Base-by-base conservation (phyloP, 805 yeast species). In the Wickerhamomyces bovis region DNA sequence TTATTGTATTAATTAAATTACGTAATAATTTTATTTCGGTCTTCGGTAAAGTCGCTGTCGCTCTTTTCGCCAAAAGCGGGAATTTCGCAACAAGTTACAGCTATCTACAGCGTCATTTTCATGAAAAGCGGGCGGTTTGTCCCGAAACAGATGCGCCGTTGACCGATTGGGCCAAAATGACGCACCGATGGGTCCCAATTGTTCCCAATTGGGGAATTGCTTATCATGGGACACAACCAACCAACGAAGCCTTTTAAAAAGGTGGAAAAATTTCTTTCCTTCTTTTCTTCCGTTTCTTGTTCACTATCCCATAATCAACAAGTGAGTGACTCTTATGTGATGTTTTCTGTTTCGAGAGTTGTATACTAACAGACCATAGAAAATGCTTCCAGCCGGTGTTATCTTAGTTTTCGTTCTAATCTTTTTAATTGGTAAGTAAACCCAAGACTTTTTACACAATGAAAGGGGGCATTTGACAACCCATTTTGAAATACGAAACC, bases 361-460 rank as follows among this genome's bases (percentile, higher is more conserved):
- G 31, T 13, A 3, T 13, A 28, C n/a, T 28, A 28, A 28, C 31
- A 13, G 15, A 28, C 5, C 5, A 6, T 16, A 16, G 20, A 50
- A 52, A 59, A 60, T 61, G 64, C 60, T 61, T 46, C 64, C 64
- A 61, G 53, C 62, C 41, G 64, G 64, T 61, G 64, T 61, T 54
- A 61, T 61, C 51, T 54, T 61, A 53, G 64, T 61, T 50, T 61
- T 61, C 54, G 57, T 53, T 48, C 45, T 61, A 38, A 36, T 61
- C 41, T 56, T 56, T 47, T 56, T 59, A 49, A 53, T 60, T 44
- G 64, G 60, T 57, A 40, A 35, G 61, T 57, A 42, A 16, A 22
- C 39, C 39, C 18, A 12, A 19, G 26, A 23, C 15, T 22, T 9
- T 10, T 30, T 26, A 7, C 18, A 16, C 40, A 15, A 13, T 20